Conservation (phyloP, 1,139 yeast species). For the Kodamaea arcana region DNA sequence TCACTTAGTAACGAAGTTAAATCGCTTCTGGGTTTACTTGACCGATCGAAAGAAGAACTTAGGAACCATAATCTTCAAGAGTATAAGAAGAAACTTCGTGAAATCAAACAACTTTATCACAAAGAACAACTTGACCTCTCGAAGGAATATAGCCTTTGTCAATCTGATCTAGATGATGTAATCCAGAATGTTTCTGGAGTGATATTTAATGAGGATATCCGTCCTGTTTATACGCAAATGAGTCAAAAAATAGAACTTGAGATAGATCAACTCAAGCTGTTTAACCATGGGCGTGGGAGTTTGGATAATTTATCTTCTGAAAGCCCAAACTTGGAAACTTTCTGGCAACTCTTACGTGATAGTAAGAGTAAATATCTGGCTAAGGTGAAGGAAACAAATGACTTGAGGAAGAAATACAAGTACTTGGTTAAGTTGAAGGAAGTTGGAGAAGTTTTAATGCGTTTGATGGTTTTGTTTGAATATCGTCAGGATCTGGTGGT, state of each 20-base stretch:
- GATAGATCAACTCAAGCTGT: slow-evolving; percentile 6
- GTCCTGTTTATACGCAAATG: slow-evolving; percentile 6
- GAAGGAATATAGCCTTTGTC: slow-evolving; percentile 10
- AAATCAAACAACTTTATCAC: slow-evolving; percentile 11
- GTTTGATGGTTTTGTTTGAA: slow-evolving; percentile 11
- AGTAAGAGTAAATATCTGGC: slow-evolving; percentile 8
- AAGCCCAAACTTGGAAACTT: slow-evolving; percentile 8
- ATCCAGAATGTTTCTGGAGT: slow-evolving; percentile 8
- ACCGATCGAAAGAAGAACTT: background rate
- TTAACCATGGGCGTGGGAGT: slow-evolving; percentile 5
- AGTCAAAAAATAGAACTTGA: slow-evolving; percentile 10
- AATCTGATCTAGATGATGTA: slow-evolving; percentile 8
- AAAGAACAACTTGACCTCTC: slow-evolving; percentile 7
- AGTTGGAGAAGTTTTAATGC: slow-evolving; percentile 9
- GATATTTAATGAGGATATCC: slow-evolving; percentile 1
- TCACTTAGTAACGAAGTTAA: background rate
- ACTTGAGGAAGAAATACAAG: slow-evolving; percentile 9
- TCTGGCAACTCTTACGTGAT: slow-evolving; percentile 8
- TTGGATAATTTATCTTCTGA: slow-evolving; percentile 3
- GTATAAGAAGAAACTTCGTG: slow-evolving; percentile 3
- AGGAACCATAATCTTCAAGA: background rate
- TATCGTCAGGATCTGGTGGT: slow-evolving; percentile 11
- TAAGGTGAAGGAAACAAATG: slow-evolving; percentile 10
- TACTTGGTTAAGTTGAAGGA: slow-evolving; percentile 9
- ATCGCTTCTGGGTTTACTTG: background rate